phyloP scores from a whole-genome alignment of 2,329 filamentous ascomycete genomes.

The Aspergillus vadensis region DNA sequence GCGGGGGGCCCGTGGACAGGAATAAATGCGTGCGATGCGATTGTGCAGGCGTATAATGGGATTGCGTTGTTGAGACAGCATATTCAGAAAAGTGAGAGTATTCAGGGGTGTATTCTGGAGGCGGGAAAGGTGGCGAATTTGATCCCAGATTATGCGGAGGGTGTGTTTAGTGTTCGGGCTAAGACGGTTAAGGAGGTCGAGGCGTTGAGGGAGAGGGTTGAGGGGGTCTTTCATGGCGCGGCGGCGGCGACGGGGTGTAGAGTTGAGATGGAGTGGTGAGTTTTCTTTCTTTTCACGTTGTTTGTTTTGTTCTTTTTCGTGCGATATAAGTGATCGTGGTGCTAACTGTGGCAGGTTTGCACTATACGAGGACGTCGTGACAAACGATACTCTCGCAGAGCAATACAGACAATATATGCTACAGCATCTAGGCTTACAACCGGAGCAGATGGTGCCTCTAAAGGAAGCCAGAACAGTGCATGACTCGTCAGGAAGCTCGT shows the following conservation, averaged over 20 bases:
- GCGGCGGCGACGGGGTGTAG: background rate
- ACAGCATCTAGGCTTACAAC: background rate
- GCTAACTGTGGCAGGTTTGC: background rate
- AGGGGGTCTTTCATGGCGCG: background rate
- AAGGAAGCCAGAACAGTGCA: background rate
- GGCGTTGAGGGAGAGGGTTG: background rate
- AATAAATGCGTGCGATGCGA: background rate
- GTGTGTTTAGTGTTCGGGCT: background rate
- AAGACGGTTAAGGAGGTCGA: background rate
- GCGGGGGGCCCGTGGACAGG: background rate
- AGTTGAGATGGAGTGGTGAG: slow-evolving; percentile 5
- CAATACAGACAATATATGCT: slow-evolving; percentile 4
- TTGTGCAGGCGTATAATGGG: background rate
- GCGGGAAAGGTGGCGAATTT: background rate
- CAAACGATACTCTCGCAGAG: background rate
- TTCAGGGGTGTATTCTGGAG: slow-evolving; percentile 2
- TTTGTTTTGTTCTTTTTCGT: no score
- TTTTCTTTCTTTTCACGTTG: slow-evolving; percentile 2
- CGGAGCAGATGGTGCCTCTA: background rate
- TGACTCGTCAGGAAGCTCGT: slow-evolving; percentile 1
- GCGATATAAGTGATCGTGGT: no score
- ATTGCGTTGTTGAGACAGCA: background rate
- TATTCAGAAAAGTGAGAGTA: slow-evolving; percentile 3
- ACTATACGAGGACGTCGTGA: slow-evolving; percentile 5
- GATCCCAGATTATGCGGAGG: slow-evolving; percentile 2